Evolutionary conservation across 345 rosid species (phyloP), one percentile per base, ranked within the genome.

Genomic region (Brassica cretica): DNA sequence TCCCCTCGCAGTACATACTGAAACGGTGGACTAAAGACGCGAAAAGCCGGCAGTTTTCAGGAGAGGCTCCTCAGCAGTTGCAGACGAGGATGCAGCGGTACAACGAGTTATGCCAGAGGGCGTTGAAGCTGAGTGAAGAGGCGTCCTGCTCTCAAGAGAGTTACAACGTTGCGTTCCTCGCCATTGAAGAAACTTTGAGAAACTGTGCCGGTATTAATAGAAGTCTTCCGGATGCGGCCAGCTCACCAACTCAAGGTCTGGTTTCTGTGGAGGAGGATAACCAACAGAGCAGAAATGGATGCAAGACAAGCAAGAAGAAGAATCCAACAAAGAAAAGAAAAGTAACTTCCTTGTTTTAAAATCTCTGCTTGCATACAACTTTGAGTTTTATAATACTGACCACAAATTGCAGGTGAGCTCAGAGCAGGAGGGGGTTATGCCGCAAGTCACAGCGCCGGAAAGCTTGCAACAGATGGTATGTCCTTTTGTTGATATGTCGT

Each of bases 21-120:
- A 89, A 88, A 69, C 80, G 93, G 37, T 89, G 93, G 93, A 89
- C 91, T 11, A 89, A 88, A 80, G 91, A 85, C 60, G 93, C 87
- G 29, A 89, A 84, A 75, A 80, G 69, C 82, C 80, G 83, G 71
- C 83, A 83, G 51, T 59, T 85, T 60, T 3, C 83, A 14, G 91
- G 81, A 71, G 19, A 51, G 56, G 3, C 56, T 2, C 83, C 88
- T 78, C 89, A 72, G 41, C 87, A 80, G 78, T 76, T 86, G 59
- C 89, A 85, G 55, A 84, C 85, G 18, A 85, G 93, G 77, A 73
- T 82, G 64, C 90, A 85, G 56, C 83, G 91, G 62, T 89, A 88
- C 71, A 86, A 86, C 66, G 86, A 83, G 58, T 68, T 89, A 62
- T 86, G 88, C 76, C 82, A 86, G 62, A 71, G 83, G 67, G 89